These are phyloP conservation scores for Thielaviopsis musarum DNA, from an alignment of 2,329 filamentous ascomycete species.

Conservation along the genomic window DNA sequence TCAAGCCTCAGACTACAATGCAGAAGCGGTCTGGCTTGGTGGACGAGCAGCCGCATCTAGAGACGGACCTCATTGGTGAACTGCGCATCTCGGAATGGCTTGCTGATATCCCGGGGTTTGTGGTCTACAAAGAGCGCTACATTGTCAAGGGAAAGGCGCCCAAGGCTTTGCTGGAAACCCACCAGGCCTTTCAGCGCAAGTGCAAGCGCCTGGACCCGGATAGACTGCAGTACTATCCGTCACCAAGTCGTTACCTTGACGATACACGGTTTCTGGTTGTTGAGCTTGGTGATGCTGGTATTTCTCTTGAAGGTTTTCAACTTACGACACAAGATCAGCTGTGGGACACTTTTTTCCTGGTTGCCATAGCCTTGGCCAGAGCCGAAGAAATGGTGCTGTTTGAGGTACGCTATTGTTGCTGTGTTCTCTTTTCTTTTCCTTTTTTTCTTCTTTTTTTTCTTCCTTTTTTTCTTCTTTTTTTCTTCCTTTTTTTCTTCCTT, in stretches of 20 bases:
- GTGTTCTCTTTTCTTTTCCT: no score
- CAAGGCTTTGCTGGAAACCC: constrained; percentile 38
- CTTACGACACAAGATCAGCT: constrained; percentile 32
- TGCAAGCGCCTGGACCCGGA: constrained; percentile 38
- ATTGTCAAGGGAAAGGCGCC: constrained; percentile 40
- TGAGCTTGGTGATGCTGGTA: constrained; percentile 46
- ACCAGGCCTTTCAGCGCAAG: constrained; percentile 37
- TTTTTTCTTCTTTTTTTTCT: not conserved
- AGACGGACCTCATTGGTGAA: constrained; percentile 39
- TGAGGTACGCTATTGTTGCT: constrained; percentile 28
- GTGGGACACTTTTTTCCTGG: constrained; percentile 47
- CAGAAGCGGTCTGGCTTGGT: constrained; percentile 37
- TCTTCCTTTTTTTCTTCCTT: no score
- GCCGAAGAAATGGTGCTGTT: constrained; percentile 42
- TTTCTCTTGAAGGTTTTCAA: constrained; percentile 40
- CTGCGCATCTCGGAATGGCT: constrained; percentile 46
- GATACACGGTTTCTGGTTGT: constrained; percentile 43
- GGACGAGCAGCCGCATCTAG: constrained; percentile 40
- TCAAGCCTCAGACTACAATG: constrained; percentile 39
- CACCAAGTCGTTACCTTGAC: constrained; percentile 41
- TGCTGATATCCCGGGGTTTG: constrained; percentile 46
- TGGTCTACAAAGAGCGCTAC: constrained; percentile 48
- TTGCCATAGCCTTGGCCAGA: constrained; percentile 41
- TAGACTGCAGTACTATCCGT: constrained; percentile 43
- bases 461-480: not conserved